phyloP scores from a whole-genome alignment of 169 alveolate species.

The Plasmodium vivax region DNA sequence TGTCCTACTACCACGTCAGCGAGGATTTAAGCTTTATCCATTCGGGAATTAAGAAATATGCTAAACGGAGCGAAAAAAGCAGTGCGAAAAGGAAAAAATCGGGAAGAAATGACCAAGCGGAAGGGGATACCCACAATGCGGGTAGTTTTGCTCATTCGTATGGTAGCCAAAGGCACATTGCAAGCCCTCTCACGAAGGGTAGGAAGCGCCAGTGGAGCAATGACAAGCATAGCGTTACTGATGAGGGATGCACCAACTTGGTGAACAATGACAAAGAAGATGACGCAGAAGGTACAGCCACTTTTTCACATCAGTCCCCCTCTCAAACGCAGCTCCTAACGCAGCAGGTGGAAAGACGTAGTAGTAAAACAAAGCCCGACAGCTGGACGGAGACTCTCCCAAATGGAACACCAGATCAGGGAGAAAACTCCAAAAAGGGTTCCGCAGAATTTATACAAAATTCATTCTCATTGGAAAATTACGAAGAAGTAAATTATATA shows the following conservation, averaged over 20 bases:
- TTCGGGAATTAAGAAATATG: constrained; percentile 51
- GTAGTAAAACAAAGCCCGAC: background rate
- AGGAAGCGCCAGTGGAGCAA: background rate
- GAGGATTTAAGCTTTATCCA: constrained; percentile 68
- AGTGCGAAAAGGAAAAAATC: background rate
- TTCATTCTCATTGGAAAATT: background rate
- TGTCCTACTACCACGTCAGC: constrained; percentile 8
- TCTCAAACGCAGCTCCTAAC: background rate
- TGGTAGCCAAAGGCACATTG: background rate
- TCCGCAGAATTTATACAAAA: background rate
- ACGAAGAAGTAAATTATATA: constrained; percentile 47
- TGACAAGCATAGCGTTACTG: background rate
- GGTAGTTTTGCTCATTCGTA: background rate
- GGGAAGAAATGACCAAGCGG: background rate
- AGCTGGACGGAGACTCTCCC: background rate
- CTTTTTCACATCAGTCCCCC: background rate
- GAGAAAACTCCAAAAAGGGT: background rate
- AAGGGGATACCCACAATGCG: background rate
- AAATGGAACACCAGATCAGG: background rate
- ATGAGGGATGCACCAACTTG: background rate
- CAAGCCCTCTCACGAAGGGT: background rate
- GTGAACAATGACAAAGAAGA: background rate
- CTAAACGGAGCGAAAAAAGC: constrained; percentile 2
- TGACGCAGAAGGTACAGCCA: background rate
- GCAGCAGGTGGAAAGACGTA: background rate